Conservation (phyloP, 2,329 filamentous ascomycete species). For the Pyricularia sp. region DNA sequence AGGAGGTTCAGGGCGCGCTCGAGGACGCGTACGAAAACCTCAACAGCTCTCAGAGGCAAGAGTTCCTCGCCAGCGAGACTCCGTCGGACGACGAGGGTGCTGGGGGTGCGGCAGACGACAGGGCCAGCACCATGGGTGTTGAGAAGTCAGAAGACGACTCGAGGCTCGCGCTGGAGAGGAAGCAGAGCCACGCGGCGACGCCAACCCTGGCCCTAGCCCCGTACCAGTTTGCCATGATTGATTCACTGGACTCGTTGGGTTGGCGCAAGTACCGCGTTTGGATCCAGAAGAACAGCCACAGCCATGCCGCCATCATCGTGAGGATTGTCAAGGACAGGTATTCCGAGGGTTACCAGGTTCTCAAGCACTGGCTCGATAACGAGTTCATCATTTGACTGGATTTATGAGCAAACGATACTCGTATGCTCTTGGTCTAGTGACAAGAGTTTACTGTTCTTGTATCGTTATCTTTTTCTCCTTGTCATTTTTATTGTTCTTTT, state of each 20-base stretch:
- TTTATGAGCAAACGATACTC: background rate
- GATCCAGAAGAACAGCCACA: conserved; percentile 67
- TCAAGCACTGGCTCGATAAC: conserved; percentile 67
- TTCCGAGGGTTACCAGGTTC: conserved; percentile 62
- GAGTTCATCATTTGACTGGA: conserved; percentile 50
- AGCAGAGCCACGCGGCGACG: conserved; percentile 27
- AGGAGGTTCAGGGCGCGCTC: conserved; percentile 61
- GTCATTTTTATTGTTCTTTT: background rate
- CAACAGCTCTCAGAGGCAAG: conserved; percentile 53
- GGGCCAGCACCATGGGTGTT: conserved; percentile 13
- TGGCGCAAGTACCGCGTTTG: conserved; percentile 57
- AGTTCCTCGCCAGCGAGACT: conserved; percentile 50
- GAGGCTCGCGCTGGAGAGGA: conserved; percentile 27
- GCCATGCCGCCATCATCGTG: conserved; percentile 83
- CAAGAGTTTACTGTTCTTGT: background rate
- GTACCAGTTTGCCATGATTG: conserved; percentile 76
- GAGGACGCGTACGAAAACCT: conserved; percentile 67
- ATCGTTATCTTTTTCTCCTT: background rate
- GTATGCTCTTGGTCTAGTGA: background rate
- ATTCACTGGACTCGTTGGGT: conserved; percentile 53
- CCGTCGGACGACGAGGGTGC: conserved; percentile 25
- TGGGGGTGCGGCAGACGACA: background rate
- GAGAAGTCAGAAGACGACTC: conserved; percentile 20
- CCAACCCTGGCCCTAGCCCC: conserved; percentile 67
- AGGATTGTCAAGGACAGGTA: conserved; percentile 54